phyloP scores from a whole-genome alignment of 257 asterid genomes.

The Apocynum venetum region DNA sequence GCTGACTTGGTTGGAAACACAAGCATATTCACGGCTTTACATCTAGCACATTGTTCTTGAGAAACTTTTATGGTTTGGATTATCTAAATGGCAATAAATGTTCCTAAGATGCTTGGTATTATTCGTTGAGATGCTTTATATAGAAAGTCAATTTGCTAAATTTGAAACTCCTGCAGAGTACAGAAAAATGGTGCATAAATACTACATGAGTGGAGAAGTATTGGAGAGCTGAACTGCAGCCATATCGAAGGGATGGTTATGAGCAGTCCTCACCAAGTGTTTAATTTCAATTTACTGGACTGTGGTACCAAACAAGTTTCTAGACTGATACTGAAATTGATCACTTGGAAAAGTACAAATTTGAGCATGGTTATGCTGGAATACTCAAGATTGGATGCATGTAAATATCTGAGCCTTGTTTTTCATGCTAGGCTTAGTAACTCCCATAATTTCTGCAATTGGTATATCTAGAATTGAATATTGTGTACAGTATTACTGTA shows the following conservation, averaged over 20 bases:
- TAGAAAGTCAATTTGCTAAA: not conserved
- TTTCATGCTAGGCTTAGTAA: not conserved
- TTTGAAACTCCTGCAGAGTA: slow-evolving; percentile 42
- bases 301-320: not conserved
- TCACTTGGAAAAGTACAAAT: not conserved
- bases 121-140: not conserved
- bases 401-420: not conserved
- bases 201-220: slow-evolving; percentile 45
- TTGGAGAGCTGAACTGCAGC: slow-evolving; percentile 36
- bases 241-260: not conserved
- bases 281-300: slow-evolving; percentile 1
- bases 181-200: slow-evolving; percentile 56
- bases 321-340: not conserved
- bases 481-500: not conserved
- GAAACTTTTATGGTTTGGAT: not conserved
- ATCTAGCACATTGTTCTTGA: not conserved
- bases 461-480: slow-evolving; percentile 4
- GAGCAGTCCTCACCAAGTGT: not conserved
- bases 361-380: slow-evolving; percentile 9
- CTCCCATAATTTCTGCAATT: not conserved
- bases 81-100: not conserved
- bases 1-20: not conserved
- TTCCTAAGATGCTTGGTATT: not conserved
- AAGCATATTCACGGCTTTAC: not conserved
- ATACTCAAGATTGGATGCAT: not conserved